Conservation (phyloP, 2,329 filamentous ascomycete species). For the Xylaria sp. region DNA sequence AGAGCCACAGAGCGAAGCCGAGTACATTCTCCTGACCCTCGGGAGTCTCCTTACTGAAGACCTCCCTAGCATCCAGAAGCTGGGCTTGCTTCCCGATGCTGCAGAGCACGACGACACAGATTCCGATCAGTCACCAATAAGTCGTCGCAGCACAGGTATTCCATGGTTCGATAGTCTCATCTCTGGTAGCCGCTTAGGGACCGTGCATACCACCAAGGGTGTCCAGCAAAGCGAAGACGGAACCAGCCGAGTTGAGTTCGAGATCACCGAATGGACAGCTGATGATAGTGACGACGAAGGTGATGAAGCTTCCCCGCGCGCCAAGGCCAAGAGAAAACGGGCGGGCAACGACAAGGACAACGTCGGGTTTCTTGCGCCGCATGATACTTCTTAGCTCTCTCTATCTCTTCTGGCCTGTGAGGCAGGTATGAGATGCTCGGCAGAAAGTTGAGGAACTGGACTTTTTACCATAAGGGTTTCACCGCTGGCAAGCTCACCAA, state of each 20-base stretch:
- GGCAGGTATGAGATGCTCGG: background rate
- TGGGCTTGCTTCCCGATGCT: constrained; percentile 61
- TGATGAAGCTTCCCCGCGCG: constrained; percentile 33
- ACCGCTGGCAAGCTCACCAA: background rate
- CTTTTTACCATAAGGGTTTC: background rate
- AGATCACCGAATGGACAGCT: constrained; percentile 69
- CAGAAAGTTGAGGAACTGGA: background rate
- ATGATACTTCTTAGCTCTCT: background rate
- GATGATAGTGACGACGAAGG: constrained; percentile 34
- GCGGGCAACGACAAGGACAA: constrained; percentile 35
- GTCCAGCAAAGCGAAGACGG: constrained; percentile 54
- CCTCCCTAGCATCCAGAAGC: constrained; percentile 64
- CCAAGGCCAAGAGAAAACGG: constrained; percentile 50
- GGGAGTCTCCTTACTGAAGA: constrained; percentile 69
- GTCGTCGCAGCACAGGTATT: constrained; percentile 62
- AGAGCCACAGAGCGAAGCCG: constrained; percentile 60
- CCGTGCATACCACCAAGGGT: constrained; percentile 57
- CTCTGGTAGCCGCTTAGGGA: constrained; percentile 67
- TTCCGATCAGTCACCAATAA: constrained; percentile 32
- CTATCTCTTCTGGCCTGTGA: background rate
- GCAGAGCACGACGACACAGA: constrained; percentile 29
- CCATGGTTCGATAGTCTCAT: constrained; percentile 85
- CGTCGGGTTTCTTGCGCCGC: constrained; percentile 5
- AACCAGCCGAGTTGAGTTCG: constrained; percentile 69
- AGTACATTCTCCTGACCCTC: constrained; percentile 77